Evolutionary conservation across 192 early-diverging fungal species (phyloP), one percentile per base, ranked within the genome.

Genomic region (Umbelopsis ramanniana): DNA sequence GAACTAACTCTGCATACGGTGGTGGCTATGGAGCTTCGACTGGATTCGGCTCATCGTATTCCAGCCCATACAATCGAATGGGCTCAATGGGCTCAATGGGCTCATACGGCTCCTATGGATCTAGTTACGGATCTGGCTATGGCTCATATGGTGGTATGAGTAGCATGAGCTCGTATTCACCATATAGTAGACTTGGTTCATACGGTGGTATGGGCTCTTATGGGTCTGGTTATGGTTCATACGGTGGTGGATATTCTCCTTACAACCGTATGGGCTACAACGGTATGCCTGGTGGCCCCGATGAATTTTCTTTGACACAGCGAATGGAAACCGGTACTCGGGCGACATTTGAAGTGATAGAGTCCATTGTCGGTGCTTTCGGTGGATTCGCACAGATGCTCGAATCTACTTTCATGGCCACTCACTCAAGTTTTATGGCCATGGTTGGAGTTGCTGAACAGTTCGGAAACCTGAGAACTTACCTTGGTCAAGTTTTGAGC

Each of bases 371-470:
- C 14, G 93, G 94, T 46, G 93, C 96, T 0, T 99, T 99, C 88
- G 96, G 93, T 40, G 96, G 96, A 15, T 97, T 99, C 84, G 89
- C 96, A 10, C 94, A 95, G 63, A 98, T 99, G 97, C 89, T 99
- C 38, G 97, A 98, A 69, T 96, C 94, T 1, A 99, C 97, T 7
- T 98, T 96, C 77, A 92, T 95, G 85, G 96, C 97, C 21, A 99
- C 97, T 0, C 93, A 96, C 76, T 93, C 93, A 11, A 91, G 86
- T 10, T 93, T 94, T 68, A 93, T 97, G 93, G 94, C 96, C 17
- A 96, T 98, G 88, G 90, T 98, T 19, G 97, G 96, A 40, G 95
- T 99, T n/a, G 95, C 94, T 48, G 97, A 99, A 71, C 97, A 99
- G 80, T 93, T 99, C 72, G 94, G 96, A n/a, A 86, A 94, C 79